Evolutionary conservation across 1,139 yeast genomes (phyloP).

Genomic region (Blastobotrys arbuscula): DNA sequence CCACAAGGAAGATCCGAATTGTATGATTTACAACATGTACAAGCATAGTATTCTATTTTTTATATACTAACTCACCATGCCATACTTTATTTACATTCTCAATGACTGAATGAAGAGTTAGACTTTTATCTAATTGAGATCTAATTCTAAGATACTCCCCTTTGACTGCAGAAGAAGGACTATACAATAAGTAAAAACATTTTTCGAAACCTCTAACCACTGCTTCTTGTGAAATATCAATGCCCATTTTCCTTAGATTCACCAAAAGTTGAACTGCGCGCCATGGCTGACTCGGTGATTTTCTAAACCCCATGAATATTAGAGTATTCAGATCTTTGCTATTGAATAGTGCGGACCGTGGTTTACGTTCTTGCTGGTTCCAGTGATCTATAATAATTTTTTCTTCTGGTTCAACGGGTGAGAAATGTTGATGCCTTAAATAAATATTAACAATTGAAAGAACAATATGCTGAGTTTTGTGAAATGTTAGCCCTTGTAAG

Average conservation of each 20-base stretch:
- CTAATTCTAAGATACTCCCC: constrained; percentile 8
- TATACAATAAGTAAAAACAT: constrained; percentile 5
- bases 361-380: background rate
- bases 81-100: constrained; percentile 11
- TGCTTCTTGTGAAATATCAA: constrained; percentile 2
- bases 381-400: background rate
- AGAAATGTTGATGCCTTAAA: background rate
- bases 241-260: constrained; percentile 9
- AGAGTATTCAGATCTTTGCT: background rate
- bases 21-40: background rate
- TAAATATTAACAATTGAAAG: background rate
- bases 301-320: constrained; percentile 8
- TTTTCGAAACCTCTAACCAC: constrained; percentile 9
- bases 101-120: constrained; percentile 5
- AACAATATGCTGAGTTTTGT: background rate
- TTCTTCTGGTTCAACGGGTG: background rate
- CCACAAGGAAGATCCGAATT: constrained; percentile 6
- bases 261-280: constrained; percentile 7
- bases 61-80: constrained; percentile 1
- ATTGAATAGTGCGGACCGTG: background rate
- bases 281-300: constrained; percentile 13
- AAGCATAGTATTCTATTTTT: background rate
- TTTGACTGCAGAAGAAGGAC: background rate
- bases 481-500: constrained; percentile 2
- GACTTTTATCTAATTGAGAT: constrained; percentile 1